Conservation (phyloP, 2,329 filamentous ascomycete species). For the Cordyceps militaris region DNA sequence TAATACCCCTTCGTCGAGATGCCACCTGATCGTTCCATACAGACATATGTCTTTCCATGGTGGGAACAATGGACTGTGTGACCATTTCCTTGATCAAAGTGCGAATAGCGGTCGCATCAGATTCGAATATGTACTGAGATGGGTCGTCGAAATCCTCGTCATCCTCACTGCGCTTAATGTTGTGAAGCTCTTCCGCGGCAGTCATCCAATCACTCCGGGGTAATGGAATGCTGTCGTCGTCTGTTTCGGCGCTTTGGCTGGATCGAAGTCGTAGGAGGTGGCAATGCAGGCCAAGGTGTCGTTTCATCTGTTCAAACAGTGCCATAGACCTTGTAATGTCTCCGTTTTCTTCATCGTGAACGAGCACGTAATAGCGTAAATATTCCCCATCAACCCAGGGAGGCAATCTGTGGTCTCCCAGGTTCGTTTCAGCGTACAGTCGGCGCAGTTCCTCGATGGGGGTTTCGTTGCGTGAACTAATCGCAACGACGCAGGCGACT, state of each 20-base stretch:
- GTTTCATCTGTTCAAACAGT: conserved; percentile 97
- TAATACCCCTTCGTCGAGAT: conserved; percentile 78
- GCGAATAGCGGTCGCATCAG: conserved; percentile 79
- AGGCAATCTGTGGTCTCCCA: conserved; percentile 66
- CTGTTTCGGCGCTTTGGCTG: conserved; percentile 76
- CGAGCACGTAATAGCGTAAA: conserved; percentile 88
- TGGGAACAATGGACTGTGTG: conserved; percentile 87
- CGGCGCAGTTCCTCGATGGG: conserved; percentile 83
- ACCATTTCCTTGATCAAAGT: conserved; percentile 92
- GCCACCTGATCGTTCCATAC: conserved; percentile 98
- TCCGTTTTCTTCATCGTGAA: conserved; percentile 93
- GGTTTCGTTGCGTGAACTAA: conserved; percentile 76
- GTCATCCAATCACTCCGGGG: conserved; percentile 85
- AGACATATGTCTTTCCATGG: conserved; percentile 87
- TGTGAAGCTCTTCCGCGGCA: conserved; percentile 72
- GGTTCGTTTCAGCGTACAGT: conserved; percentile 78
- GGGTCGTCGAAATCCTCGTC: conserved; percentile 64
- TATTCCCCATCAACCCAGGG: conserved; percentile 88
- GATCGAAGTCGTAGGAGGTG: conserved; percentile 83
- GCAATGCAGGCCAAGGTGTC: conserved; percentile 93
- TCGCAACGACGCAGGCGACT: conserved; percentile 88
- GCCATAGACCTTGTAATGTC: conserved; percentile 85
- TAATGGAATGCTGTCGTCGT: conserved; percentile 81
- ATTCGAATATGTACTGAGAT: conserved; percentile 79
- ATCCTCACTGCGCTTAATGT: conserved; percentile 61